Percentiles rank a stretch among this genome's conserved stretches.
phyloP scores from a whole-genome alignment of 305 asterid genomes.

The Petunia hybrid region DNA sequence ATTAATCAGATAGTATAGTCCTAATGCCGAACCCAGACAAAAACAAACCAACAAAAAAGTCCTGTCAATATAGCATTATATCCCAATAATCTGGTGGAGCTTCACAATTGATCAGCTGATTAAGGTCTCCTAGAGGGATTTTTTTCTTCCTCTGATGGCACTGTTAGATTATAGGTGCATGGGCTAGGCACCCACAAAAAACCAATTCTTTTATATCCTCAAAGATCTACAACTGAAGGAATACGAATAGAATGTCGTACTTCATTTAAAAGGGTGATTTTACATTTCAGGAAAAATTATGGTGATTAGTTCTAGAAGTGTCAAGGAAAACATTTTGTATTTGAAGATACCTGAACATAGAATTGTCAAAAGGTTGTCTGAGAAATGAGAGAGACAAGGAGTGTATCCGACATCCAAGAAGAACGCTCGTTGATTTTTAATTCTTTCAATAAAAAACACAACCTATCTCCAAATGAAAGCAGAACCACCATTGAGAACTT shows the following conservation, averaged over 20 bases:
- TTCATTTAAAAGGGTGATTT: constrained; percentile 5
- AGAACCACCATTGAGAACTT: neutral
- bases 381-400: neutral
- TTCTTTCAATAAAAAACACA: constrained; percentile 22
- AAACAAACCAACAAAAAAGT: neutral
- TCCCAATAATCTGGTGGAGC: neutral
- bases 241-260: constrained; percentile 6
- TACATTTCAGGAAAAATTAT: neutral
- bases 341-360: neutral
- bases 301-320: constrained; percentile 23
- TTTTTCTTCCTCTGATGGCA: constrained; percentile 15
- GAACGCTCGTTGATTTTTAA: neutral
- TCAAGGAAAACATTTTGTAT: neutral
- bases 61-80: neutral
- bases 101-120: neutral
- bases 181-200: neutral
- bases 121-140: neutral
- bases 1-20: neutral
- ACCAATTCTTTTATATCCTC: neutral
- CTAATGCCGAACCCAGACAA: neutral
- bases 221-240: neutral
- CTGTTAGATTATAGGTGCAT: constrained; percentile 11
- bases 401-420: neutral
- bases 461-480: constrained; percentile 6
- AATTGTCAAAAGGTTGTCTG: neutral